A percentile compares a stretch with the other conserved stretches of the same genome.
Evolutionary conservation across 331 rosid genomes (phyloP).

Genomic region (Phaseolus coccineus): DNA sequence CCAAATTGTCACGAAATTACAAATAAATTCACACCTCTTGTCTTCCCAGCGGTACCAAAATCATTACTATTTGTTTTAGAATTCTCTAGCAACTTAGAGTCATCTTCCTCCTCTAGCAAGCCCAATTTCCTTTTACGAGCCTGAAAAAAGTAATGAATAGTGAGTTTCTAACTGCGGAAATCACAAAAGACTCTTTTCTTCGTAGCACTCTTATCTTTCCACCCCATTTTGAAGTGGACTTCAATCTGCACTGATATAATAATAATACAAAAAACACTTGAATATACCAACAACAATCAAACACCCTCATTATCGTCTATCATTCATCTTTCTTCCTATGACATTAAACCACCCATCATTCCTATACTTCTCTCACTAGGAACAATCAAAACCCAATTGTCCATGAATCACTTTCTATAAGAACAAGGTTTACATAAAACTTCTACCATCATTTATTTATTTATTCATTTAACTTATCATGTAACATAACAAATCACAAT

Average conservation of each 20-base stretch:
- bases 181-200: not conserved
- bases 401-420: not conserved
- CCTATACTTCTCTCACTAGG: not conserved
- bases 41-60: slow-evolving; percentile 46
- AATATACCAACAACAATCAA: not conserved
- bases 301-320: not conserved
- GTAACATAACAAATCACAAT: slow-evolving; percentile 2
- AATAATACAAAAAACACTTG: not conserved
- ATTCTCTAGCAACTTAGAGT: slow-evolving; percentile 39
- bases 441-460: not conserved
- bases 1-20: not conserved
- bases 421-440: not conserved
- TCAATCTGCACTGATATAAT: not conserved
- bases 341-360: not conserved
- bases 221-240: not conserved
- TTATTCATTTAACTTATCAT: not conserved
- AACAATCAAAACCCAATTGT: not conserved
- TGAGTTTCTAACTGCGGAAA: slow-evolving; percentile 3
- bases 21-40: slow-evolving; percentile 55
- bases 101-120: slow-evolving; percentile 61
- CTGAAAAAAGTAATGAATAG: slow-evolving; percentile 51
- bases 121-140: slow-evolving; percentile 91
- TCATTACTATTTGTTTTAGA: slow-evolving; percentile 24
- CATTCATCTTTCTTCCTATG: not conserved
- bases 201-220: not conserved